These are phyloP conservation scores for Kondoa subrosea DNA, from an alignment of 768 basidiomycete genomes.

Conservation along the genomic window DNA sequence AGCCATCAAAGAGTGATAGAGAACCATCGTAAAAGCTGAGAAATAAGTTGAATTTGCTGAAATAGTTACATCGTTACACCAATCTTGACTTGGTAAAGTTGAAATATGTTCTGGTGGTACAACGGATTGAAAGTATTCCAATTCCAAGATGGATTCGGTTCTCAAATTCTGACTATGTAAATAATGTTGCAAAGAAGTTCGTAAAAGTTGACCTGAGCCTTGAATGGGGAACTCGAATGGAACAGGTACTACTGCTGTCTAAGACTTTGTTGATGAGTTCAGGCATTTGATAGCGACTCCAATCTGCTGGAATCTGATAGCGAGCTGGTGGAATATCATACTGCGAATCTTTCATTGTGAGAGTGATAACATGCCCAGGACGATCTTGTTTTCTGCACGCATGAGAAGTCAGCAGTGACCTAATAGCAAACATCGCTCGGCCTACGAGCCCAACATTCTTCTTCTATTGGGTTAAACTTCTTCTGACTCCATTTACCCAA, in stretches of 20 bases:
- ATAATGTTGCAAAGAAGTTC: slow-evolving; percentile 47
- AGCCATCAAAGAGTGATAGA: slow-evolving; percentile 55
- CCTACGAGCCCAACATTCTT: slow-evolving; percentile 39
- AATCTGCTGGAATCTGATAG: slow-evolving; percentile 76
- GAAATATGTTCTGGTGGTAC: slow-evolving; percentile 70
- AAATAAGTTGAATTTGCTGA: slow-evolving; percentile 31
- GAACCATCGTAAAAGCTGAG: slow-evolving; percentile 63
- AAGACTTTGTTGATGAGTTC: slow-evolving; percentile 93
- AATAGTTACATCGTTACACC: slow-evolving; percentile 63
- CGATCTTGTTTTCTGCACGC: slow-evolving; percentile 85
- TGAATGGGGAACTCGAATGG: slow-evolving; percentile 81
- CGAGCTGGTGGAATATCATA: slow-evolving; percentile 70
- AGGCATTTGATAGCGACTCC: slow-evolving; percentile 90
- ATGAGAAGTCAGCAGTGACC: neutral
- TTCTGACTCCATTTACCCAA: slow-evolving; percentile 59
- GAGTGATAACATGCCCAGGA: slow-evolving; percentile 53
- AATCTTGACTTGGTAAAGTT: slow-evolving; percentile 71
- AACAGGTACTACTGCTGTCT: slow-evolving; percentile 39
- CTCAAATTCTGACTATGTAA: slow-evolving; percentile 45
- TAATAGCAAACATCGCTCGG: neutral
- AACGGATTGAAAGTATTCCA: slow-evolving; percentile 80
- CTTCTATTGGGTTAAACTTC: slow-evolving; percentile 69
- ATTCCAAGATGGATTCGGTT: slow-evolving; percentile 74
- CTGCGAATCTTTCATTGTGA: slow-evolving; percentile 51
- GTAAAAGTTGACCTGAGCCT: slow-evolving; percentile 46